phyloP scores from a whole-genome alignment of 2,329 filamentous ascomycete genomes.

The Emmonsia crescens region DNA sequence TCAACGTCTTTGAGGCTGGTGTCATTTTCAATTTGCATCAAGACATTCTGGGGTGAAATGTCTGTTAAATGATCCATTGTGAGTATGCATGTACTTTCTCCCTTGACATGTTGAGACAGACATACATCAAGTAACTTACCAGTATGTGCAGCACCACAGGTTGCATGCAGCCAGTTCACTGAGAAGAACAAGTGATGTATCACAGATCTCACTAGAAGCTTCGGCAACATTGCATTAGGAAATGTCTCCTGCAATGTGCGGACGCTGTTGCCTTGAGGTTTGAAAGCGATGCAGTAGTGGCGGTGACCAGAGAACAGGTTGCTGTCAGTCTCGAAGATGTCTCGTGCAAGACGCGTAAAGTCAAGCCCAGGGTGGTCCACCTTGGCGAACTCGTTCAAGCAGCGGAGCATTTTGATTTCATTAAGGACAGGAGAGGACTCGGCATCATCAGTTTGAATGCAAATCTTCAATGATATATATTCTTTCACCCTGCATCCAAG shows the following conservation, averaged over 20 bases:
- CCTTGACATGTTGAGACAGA: too few relatives aligned
- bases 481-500: slow-evolving; percentile 9
- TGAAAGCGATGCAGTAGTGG: slow-evolving; percentile 19
- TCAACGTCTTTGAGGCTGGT: slow-evolving; percentile 10
- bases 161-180: slow-evolving; percentile 14
- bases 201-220: slow-evolving; percentile 12
- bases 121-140: slow-evolving; percentile 11
- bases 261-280: slow-evolving; percentile 19
- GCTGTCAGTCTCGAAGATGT: slow-evolving; percentile 17
- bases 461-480: slow-evolving; percentile 16
- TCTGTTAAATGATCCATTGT: slow-evolving; percentile 6
- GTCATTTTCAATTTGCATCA: slow-evolving; percentile 6
- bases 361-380: slow-evolving; percentile 12
- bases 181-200: slow-evolving; percentile 14
- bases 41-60: slow-evolving; percentile 12
- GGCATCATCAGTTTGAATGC: slow-evolving; percentile 10
- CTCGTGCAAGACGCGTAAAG: slow-evolving; percentile 17
- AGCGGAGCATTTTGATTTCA: slow-evolving; percentile 16
- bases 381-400: slow-evolving; percentile 11
- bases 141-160: slow-evolving; percentile 14
- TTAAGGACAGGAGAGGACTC: slow-evolving; percentile 14
- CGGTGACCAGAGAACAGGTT: not conserved
- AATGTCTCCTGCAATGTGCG: slow-evolving; percentile 16
- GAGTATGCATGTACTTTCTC: not conserved
- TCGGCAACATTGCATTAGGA: slow-evolving; percentile 15